phyloP scores from a whole-genome alignment of 1,284 basidiomycete genomes.

The Pseudozyma pruni region DNA sequence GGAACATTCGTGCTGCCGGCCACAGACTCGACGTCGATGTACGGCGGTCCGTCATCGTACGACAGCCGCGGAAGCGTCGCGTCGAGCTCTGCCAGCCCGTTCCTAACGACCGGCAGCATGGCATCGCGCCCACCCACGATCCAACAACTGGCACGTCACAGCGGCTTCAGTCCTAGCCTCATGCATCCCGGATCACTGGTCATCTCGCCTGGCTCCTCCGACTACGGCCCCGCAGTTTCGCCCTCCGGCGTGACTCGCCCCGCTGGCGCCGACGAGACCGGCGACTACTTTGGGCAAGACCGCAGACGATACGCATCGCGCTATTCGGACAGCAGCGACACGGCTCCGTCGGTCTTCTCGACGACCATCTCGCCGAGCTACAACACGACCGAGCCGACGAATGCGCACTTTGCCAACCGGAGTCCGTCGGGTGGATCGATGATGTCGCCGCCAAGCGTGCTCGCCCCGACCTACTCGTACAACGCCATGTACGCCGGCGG shows the following conservation, averaged over 20 bases:
- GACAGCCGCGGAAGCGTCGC: conserved; percentile 2
- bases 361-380: not conserved
- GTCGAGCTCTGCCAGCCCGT: not conserved
- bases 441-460: conserved; percentile 10
- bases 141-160: not conserved
- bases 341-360: not conserved
- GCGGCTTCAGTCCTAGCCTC: not conserved
- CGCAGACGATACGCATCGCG: conserved; percentile 19
- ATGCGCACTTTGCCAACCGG: not conserved
- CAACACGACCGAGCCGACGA: conserved; percentile 1
- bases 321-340: conserved; percentile 8
- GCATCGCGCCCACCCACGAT: not conserved
- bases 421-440: not conserved
- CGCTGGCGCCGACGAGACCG: conserved; percentile 9
- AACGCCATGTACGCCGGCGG: not conserved
- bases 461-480: conserved; percentile 1
- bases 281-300: conserved; percentile 21
- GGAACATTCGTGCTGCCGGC: conserved; percentile 5
- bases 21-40: conserved; percentile 1
- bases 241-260: conserved; percentile 20
- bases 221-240: conserved; percentile 14
- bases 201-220: conserved; percentile 10
- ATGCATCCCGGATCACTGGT: conserved; percentile 4
- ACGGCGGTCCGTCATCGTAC: not conserved
- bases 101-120: not conserved